Conservation (phyloP, 148 eudicot genomes). For the Camellia lanceoleosa region DNA sequence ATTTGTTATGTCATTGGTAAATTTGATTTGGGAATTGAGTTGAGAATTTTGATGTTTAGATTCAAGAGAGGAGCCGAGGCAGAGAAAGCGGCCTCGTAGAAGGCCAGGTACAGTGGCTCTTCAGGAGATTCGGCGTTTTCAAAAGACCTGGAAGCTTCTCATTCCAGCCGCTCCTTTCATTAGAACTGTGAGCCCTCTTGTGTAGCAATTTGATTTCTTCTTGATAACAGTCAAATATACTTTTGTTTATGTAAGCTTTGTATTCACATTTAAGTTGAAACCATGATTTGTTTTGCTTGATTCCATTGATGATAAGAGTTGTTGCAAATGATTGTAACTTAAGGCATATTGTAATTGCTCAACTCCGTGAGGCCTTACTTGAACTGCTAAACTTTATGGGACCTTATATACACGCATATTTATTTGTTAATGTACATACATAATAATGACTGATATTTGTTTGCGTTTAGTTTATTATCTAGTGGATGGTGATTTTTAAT, state of each 20-base stretch:
- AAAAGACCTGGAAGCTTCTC: constrained; percentile 34
- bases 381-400: too few relatives aligned
- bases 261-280: neutral
- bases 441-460: neutral
- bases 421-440: neutral
- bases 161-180: constrained; percentile 53
- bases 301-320: neutral
- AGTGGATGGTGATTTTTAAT: neutral
- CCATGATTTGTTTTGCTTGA: neutral
- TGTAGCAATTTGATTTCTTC: neutral
- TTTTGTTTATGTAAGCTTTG: neutral
- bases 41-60: constrained; percentile 10
- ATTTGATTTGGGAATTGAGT: neutral
- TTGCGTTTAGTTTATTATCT: neutral
- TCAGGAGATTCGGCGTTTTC: constrained; percentile 43
- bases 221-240: neutral
- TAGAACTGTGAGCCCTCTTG: constrained; percentile 18
- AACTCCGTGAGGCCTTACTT: neutral
- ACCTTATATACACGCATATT: neutral
- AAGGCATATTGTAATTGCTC: neutral
- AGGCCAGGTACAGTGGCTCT: constrained; percentile 42
- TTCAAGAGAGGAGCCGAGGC: neutral
- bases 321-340: neutral
- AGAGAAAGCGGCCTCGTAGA: constrained; percentile 17
- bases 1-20: neutral